These are phyloP conservation scores for Debaryomyces prosopidis DNA, from an alignment of 805 yeast species.

Conservation along the genomic window DNA sequence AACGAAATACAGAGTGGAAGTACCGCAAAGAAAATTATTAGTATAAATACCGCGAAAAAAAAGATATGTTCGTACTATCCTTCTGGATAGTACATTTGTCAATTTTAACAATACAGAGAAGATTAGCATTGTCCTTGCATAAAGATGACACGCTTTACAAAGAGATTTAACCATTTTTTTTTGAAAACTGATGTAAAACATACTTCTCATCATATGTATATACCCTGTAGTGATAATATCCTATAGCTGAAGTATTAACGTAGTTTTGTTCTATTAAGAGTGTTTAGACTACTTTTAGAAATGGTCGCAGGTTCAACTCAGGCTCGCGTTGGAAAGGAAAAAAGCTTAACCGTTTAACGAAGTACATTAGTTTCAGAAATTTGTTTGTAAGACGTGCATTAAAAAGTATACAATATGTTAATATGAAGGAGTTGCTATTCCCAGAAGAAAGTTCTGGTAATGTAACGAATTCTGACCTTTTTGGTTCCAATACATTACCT, in stretches of 20 bases:
- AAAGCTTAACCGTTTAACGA: too few species aligned
- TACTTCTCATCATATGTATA: too few species aligned
- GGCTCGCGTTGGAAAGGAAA: too few species aligned
- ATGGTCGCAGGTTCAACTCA: too few species aligned
- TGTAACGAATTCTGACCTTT: constrained; percentile 1
- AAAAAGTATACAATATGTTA: too few species aligned
- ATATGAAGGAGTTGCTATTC: neutral
- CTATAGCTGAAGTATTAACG: too few species aligned
- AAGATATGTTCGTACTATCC: constrained; percentile 36
- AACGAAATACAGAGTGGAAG: neutral
- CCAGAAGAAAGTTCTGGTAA: neutral
- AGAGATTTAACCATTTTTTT: constrained; percentile 96
- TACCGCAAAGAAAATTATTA: neutral
- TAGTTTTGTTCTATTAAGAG: too few species aligned
- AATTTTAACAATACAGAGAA: constrained; percentile 99
- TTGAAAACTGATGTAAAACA: constrained; percentile 9
- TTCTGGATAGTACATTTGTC: constrained; percentile 72
- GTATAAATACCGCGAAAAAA: constrained; percentile 1
- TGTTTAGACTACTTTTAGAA: too few species aligned
- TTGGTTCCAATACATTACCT: constrained; percentile 1
- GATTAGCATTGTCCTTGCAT: constrained; percentile 99
- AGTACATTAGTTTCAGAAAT: too few species aligned
- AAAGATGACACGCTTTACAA: constrained; percentile 99
- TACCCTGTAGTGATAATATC: too few species aligned
- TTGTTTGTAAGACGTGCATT: too few species aligned